Conservation (phyloP, 352 stramenopile species). For the Phytophthora sansomeana region DNA sequence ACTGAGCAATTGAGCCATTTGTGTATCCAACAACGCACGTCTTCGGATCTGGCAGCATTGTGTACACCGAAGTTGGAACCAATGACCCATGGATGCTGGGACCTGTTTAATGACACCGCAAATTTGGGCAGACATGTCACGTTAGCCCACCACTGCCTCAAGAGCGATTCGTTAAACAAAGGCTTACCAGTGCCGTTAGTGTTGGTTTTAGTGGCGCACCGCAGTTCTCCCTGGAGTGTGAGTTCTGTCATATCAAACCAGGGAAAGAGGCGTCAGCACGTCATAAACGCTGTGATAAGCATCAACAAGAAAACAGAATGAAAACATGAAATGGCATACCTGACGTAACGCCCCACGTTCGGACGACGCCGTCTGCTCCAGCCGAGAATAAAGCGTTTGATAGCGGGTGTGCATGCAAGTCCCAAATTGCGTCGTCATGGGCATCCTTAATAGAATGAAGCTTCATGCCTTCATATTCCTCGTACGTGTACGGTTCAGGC, state of each 20-base stretch:
- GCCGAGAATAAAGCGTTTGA: slow-evolving; percentile 88
- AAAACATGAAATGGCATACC: slow-evolving; percentile 42
- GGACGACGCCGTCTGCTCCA: slow-evolving; percentile 79
- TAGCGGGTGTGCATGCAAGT: slow-evolving; percentile 82
- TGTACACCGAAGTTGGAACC: slow-evolving; percentile 78
- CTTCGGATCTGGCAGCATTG: slow-evolving; percentile 78
- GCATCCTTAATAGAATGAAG: slow-evolving; percentile 74
- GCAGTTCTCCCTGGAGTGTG: slow-evolving; percentile 77
- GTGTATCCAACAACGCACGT: slow-evolving; percentile 85
- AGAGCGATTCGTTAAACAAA: neutral
- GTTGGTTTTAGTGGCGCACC: slow-evolving; percentile 63
- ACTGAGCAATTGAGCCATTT: slow-evolving; percentile 71
- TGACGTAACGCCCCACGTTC: slow-evolving; percentile 79
- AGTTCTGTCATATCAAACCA: slow-evolving; percentile 53
- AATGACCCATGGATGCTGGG: slow-evolving; percentile 63
- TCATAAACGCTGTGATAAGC: neutral
- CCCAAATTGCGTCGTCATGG: slow-evolving; percentile 86
- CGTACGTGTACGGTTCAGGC: slow-evolving; percentile 69
- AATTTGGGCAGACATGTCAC: neutral
- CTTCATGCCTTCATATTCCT: slow-evolving; percentile 80
- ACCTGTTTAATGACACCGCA: slow-evolving; percentile 22
- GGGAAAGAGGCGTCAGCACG: slow-evolving; percentile 10
- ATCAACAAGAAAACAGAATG: neutral
- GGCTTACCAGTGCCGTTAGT: slow-evolving; percentile 54
- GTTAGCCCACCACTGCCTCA: neutral